Base-by-base conservation (phyloP, 352 stramenopile genomes). In the Phytophthora citrophthora region DNA sequence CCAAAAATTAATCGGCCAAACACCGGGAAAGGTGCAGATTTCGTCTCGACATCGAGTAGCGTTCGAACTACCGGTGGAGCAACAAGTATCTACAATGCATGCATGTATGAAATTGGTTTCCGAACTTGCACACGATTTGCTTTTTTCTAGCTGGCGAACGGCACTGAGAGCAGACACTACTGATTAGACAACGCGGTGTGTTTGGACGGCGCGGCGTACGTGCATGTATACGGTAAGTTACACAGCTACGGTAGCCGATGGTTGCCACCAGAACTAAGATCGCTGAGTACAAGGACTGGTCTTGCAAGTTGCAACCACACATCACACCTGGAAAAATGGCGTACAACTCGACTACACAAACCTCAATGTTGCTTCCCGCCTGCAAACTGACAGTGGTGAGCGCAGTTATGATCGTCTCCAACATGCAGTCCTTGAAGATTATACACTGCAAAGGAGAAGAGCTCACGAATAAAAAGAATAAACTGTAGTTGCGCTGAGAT, bases 331-430 rank as follows among this genome's bases (percentile, higher is more conserved):
- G 40, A 60, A 52, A 60, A 20, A 20, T 20, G 47, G 20, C 27
- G 16, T n/a, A 60, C 52, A 44, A 60, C 41, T 38, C 39, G 40
- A 60, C 53, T 52, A 51, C 52, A 39, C 52, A 50, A 59, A 59
- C 39, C 52, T 59, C 52, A 60, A 60, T 34, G 40, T 26, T 52
- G 52, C 13, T 13, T 58, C 51, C 51, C 51, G 27, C 23, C 51
- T 48, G 38, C 38, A 50, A 59, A 29, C 16, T 27, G 16, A 29
- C 10, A 47, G 23, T 20, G 10, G 36, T 58, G 38, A 38, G 16
- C n/a, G 18, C 29, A 45, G 48, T 34, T 29, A 54, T 18, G 9
- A 43, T 6, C 29, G 29, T 54, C 16, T 34, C 29, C 29, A 34
- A 13, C 12, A 34, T 3, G 9, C 29, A 32, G 27, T 2, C 10